Evolutionary conservation across 2,329 filamentous ascomycete genomes (phyloP), one percentile per base, ranked within the genome.

Genomic region (Ceratocystis destructans): DNA sequence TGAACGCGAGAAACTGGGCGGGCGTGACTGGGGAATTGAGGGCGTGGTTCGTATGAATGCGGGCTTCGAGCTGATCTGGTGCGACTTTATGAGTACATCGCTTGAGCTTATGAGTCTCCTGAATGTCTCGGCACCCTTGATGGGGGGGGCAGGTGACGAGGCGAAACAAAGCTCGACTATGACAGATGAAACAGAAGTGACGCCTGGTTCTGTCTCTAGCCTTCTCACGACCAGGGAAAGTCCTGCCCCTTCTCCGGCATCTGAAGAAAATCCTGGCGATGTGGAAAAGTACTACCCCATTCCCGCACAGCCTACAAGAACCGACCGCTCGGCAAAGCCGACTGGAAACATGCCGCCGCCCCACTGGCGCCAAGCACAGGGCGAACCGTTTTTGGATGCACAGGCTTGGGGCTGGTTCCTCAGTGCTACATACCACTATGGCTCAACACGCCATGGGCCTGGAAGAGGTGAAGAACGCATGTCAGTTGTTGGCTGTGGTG

Each of bases 11-110:
- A 73, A 75, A 0, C 73, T 81, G 15, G 75, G 79, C 5, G 78
- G 78, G 0, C 68, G 69, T 7, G 78, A 77, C 4, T 80, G 77
- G 79, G 79, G 78, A 46, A 76, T 78, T 41, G 79, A 82, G 69
- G 79, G 77, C 1, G 72, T 80, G 45, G 76, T 81, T 53, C 74
- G 79, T 66, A 81, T 81, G 79, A 80, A 81, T 70, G 77, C 79
- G 12, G 79, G 78, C 3, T 81, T 81, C 67, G 79, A 81, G 71
- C 72, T 80, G 70, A 79, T 80, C n/a, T 80, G 79, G 79, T 81
- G 79, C 69, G 74, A 80, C 67, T 81, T 81, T 64, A 71, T 73
- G 28, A 78, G 77, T 65, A 75, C 75, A 8, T 78, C 75, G 20
- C 69, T 80, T 64, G 72, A 75, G 64, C 69, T 81, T 61, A 71